phyloP scores from a whole-genome alignment of 768 basidiomycete species.

The Leccinum broughii region DNA sequence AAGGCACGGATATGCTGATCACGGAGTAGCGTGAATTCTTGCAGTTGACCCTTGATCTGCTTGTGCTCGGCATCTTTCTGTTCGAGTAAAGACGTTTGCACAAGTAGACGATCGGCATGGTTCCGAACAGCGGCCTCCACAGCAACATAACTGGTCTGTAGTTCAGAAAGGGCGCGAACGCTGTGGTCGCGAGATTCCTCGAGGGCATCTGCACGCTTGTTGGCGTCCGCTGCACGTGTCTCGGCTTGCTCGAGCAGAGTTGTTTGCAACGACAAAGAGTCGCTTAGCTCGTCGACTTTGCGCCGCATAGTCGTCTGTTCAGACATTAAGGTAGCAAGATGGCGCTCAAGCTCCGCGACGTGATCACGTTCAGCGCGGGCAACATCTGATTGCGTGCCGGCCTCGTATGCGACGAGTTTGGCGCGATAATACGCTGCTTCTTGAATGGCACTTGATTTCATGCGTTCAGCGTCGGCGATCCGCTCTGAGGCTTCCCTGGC shows the following conservation, averaged over 20 bases:
- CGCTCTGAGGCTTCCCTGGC: constrained; percentile 75
- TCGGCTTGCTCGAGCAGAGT: constrained; percentile 78
- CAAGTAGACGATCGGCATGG: constrained; percentile 70
- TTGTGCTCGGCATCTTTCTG: constrained; percentile 79
- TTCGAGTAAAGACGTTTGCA: constrained; percentile 71
- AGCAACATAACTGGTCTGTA: constrained; percentile 61
- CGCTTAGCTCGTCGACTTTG: constrained; percentile 68
- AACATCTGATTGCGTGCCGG: constrained; percentile 61
- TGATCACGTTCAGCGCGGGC: constrained; percentile 79
- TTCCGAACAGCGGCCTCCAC: constrained; percentile 72
- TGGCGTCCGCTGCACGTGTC: constrained; percentile 71
- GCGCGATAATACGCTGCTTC: constrained; percentile 96
- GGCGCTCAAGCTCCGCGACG: constrained; percentile 68
- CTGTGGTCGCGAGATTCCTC: constrained; percentile 69
- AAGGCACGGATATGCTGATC: constrained; percentile 88
- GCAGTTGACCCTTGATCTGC: constrained; percentile 62
- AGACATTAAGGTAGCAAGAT: constrained; percentile 58
- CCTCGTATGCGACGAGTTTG: constrained; percentile 86
- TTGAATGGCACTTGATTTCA: constrained; percentile 77
- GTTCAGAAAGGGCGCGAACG: constrained; percentile 61
- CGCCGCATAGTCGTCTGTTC: constrained; percentile 69
- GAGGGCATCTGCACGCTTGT: constrained; percentile 71
- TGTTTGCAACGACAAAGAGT: constrained; percentile 76
- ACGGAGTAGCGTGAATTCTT: constrained; percentile 65
- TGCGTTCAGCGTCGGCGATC: constrained; percentile 75